phyloP scores from a whole-genome alignment of 768 basidiomycete genomes.

The Amanita phalloides region DNA sequence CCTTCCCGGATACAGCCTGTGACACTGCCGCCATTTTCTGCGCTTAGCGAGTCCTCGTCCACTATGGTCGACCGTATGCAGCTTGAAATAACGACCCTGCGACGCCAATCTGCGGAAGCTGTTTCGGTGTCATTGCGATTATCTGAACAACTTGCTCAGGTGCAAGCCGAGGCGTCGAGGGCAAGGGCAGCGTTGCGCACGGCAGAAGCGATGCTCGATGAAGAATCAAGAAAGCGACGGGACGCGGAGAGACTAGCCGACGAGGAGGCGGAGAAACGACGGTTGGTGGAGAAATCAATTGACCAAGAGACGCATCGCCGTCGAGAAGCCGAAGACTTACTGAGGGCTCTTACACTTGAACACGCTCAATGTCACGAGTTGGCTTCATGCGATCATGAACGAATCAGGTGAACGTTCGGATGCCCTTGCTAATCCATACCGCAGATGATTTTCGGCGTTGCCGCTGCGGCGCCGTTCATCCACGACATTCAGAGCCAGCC shows the following conservation, averaged over 20 bases:
- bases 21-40: constrained; percentile 33
- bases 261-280: constrained; percentile 36
- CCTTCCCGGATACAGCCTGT: constrained; percentile 19
- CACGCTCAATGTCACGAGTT: neutral
- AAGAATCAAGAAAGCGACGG: constrained; percentile 45
- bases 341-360: constrained; percentile 10
- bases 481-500: too few relatives aligned
- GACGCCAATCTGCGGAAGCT: constrained; percentile 60
- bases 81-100: constrained; percentile 51
- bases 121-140: constrained; percentile 53
- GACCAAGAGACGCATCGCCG: constrained; percentile 13
- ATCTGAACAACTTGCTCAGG: constrained; percentile 60
- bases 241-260: constrained; percentile 45
- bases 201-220: constrained; percentile 48
- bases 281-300: constrained; percentile 37
- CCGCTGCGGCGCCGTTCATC: too few relatives aligned
- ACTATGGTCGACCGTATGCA: constrained; percentile 50
- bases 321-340: constrained; percentile 17
- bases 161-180: constrained; percentile 48
- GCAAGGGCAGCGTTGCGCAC: constrained; percentile 42
- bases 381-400: neutral
- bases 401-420: neutral
- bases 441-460: neutral
- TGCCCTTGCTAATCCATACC: neutral
- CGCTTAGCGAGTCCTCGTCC: constrained; percentile 25